Evolutionary conservation across 176 grass and related monocot species (phyloP).

Genomic region (Tuctoria greenei): DNA sequence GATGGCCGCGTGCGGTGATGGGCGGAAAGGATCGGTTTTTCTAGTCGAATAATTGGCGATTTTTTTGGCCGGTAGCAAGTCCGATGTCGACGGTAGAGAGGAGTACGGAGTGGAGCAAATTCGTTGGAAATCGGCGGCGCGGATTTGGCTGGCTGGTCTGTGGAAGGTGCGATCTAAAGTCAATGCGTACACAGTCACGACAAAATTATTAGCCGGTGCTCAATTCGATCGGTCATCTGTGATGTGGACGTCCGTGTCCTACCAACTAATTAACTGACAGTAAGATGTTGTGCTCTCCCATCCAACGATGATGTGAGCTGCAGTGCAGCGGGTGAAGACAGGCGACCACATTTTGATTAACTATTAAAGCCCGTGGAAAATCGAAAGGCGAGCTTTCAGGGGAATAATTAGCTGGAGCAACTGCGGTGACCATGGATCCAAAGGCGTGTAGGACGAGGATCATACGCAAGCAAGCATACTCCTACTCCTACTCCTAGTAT

Average conservation of each 20-base stretch:
- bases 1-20: background rate
- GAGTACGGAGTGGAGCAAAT: background rate
- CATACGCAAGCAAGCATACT: too few species aligned
- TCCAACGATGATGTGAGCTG: background rate
- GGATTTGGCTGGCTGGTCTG: background rate
- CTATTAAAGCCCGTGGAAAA: too few species aligned
- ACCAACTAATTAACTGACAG: background rate
- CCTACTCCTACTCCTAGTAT: too few species aligned
- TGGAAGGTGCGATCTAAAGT: background rate
- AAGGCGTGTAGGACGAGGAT: too few species aligned
- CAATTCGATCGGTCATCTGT: background rate
- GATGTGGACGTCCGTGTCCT: background rate
- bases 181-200: background rate
- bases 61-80: background rate
- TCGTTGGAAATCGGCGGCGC: background rate
- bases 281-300: background rate
- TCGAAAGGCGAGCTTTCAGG: too few species aligned
- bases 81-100: background rate
- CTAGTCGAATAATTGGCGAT: background rate
- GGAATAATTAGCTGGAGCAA: too few species aligned
- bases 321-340: background rate
- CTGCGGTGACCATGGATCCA: too few species aligned
- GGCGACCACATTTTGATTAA: background rate
- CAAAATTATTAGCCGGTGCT: background rate
- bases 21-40: conserved; percentile 3